Percentiles rank a stretch among this genome's conserved stretches.
Evolutionary conservation across 176 grass and related monocot species (phyloP).

Genomic region (Dactylis glomerata): DNA sequence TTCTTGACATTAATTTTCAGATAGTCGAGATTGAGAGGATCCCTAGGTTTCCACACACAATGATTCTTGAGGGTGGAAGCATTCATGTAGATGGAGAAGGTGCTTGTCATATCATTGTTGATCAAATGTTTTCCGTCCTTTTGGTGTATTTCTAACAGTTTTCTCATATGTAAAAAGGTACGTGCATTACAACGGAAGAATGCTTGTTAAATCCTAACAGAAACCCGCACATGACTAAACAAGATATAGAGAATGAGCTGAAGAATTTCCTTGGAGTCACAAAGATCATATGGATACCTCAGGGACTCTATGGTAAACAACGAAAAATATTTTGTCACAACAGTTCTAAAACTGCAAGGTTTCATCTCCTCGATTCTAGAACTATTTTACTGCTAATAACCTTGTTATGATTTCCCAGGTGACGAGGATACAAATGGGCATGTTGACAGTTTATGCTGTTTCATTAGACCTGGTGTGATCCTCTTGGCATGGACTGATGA

Average conservation of each 20-base stretch:
- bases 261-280: slow-evolving; percentile 52
- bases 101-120: not conserved
- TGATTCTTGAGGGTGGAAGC: slow-evolving; percentile 74
- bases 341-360: not conserved
- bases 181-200: slow-evolving; percentile 64
- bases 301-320: slow-evolving; percentile 50
- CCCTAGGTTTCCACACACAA: slow-evolving; percentile 38
- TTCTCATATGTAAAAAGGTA: slow-evolving; percentile 38
- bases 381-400: not conserved
- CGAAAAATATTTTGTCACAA: not conserved
- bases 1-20: not conserved
- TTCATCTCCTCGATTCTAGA: not conserved
- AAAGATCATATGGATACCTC: slow-evolving; percentile 68
- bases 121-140: not conserved
- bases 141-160: not conserved
- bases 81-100: slow-evolving; percentile 80
- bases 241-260: slow-evolving; percentile 57
- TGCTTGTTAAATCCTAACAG: slow-evolving; percentile 59
- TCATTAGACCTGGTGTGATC: slow-evolving; percentile 46
- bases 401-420: slow-evolving; percentile 6
- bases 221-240: slow-evolving; percentile 55
- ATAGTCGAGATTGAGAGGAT: slow-evolving; percentile 23
- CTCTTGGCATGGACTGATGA: slow-evolving; percentile 55
- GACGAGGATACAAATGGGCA: slow-evolving; percentile 68
- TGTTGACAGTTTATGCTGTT: slow-evolving; percentile 69